Conservation (phyloP, 75 land plant genomes). For the Pseudotsuga menziesii region DNA sequence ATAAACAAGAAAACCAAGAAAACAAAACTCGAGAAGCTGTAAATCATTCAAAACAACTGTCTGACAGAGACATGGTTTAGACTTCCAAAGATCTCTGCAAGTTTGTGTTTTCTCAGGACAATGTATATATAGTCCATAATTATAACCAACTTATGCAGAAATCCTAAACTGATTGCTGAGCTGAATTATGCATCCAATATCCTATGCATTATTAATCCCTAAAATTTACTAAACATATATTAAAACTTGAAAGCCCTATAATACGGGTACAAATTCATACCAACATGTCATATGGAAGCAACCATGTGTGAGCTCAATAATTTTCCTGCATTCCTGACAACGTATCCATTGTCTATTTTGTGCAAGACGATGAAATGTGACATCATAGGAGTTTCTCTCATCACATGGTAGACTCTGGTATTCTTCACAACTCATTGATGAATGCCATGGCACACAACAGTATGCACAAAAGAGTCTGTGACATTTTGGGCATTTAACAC, state of each 20-base stretch:
- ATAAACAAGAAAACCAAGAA: neutral
- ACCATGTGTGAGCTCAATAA: constrained; percentile 78
- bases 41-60: neutral
- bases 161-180: neutral
- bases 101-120: neutral
- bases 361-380: constrained; percentile 56
- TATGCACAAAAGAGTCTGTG: constrained; percentile 58
- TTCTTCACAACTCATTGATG: constrained; percentile 62
- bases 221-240: neutral
- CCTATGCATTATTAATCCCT: neutral
- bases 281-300: constrained; percentile 79
- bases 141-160: neutral
- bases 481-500: constrained; percentile 69
- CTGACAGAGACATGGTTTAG: neutral
- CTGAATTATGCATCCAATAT: neutral
- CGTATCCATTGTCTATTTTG: constrained; percentile 57
- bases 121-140: neutral
- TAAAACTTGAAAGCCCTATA: neutral
- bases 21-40: neutral
- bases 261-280: constrained; percentile 23
- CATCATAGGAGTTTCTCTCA: constrained; percentile 62
- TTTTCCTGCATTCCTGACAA: constrained; percentile 63
- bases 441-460: constrained; percentile 92
- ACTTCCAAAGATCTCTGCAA: neutral
- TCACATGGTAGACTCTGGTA: constrained; percentile 38